Percentiles rank a stretch among this genome's conserved stretches.
These are phyloP conservation scores for Podospora pseudocomata DNA, from an alignment of 495 filamentous ascomycete genomes.

Conservation along the genomic window DNA sequence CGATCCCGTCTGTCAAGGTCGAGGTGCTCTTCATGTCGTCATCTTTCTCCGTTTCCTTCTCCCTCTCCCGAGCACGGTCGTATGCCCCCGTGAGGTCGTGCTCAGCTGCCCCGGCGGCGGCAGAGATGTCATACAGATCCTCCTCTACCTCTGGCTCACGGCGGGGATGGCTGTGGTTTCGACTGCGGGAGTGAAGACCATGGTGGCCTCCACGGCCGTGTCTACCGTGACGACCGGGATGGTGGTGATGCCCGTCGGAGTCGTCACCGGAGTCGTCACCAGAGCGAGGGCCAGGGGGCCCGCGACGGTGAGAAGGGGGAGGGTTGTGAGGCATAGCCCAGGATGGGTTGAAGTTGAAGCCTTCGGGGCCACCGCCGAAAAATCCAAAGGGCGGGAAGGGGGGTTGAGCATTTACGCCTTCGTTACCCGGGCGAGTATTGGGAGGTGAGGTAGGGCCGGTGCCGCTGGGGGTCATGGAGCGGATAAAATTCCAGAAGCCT, in stretches of 20 bases:
- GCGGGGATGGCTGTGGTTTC: conserved; percentile 14
- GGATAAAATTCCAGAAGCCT: background rate
- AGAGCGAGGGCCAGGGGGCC: background rate
- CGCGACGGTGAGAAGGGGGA: background rate
- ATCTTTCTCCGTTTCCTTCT: background rate
- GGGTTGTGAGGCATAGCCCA: background rate
- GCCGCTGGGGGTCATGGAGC: background rate
- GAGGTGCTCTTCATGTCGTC: background rate
- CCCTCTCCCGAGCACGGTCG: background rate
- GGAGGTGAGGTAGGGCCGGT: background rate
- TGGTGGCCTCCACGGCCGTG: background rate
- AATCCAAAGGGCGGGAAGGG: background rate
- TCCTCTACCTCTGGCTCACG: conserved; percentile 16
- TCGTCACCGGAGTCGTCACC: background rate
- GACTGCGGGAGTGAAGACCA: background rate
- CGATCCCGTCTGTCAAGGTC: conserved; percentile 14
- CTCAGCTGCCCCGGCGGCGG: conserved; percentile 19
- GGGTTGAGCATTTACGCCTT: background rate
- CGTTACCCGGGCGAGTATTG: background rate
- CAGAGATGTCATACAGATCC: conserved; percentile 21
- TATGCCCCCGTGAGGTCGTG: conserved; percentile 12
- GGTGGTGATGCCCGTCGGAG: background rate
- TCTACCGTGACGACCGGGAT: conserved; percentile 3
- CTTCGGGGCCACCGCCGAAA: background rate
- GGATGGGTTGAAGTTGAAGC: conserved; percentile 1